phyloP scores from a whole-genome alignment of 108 stramenopile species.

The Nitzschia sp. region DNA sequence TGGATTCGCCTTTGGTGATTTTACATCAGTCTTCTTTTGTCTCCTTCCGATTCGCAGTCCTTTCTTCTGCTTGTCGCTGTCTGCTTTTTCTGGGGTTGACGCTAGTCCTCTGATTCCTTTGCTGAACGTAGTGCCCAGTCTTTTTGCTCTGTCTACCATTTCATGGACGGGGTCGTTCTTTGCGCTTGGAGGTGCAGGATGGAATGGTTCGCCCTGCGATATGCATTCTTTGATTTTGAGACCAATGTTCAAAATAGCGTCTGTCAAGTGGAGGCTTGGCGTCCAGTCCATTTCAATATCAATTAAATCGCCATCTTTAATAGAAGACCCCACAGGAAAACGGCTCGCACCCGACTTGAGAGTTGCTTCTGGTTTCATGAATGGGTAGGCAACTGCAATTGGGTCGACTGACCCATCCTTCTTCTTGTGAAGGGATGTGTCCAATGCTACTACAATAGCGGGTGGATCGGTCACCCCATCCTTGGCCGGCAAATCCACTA shows the following conservation, averaged over 20 bases:
- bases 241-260: slow-evolving; percentile 81
- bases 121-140: slow-evolving; percentile 22
- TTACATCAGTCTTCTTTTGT: slow-evolving; percentile 7
- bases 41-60: background rate
- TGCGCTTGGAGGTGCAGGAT: slow-evolving; percentile 26
- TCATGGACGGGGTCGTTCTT: slow-evolving; percentile 38
- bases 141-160: slow-evolving; percentile 35
- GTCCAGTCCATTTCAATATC: slow-evolving; percentile 89
- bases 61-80: background rate
- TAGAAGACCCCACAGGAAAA: slow-evolving; percentile 67
- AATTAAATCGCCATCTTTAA: slow-evolving; percentile 62
- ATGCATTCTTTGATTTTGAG: slow-evolving; percentile 83
- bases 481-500: slow-evolving; percentile 49
- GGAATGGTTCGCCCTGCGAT: slow-evolving; percentile 69
- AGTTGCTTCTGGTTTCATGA: slow-evolving; percentile 69
- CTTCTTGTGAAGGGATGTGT: slow-evolving; percentile 69
- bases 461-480: slow-evolving; percentile 9
- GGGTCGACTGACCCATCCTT: slow-evolving; percentile 40
- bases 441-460: slow-evolving; percentile 53
- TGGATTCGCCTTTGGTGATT: slow-evolving; percentile 12
- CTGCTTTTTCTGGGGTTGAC: background rate
- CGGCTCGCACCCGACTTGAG: slow-evolving; percentile 54
- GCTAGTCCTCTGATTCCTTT: slow-evolving; percentile 27
- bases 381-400: slow-evolving; percentile 67
- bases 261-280: slow-evolving; percentile 79